phyloP scores from a whole-genome alignment of 2,329 filamentous ascomycete genomes.

The Pseudogymnoascus sp. region DNA sequence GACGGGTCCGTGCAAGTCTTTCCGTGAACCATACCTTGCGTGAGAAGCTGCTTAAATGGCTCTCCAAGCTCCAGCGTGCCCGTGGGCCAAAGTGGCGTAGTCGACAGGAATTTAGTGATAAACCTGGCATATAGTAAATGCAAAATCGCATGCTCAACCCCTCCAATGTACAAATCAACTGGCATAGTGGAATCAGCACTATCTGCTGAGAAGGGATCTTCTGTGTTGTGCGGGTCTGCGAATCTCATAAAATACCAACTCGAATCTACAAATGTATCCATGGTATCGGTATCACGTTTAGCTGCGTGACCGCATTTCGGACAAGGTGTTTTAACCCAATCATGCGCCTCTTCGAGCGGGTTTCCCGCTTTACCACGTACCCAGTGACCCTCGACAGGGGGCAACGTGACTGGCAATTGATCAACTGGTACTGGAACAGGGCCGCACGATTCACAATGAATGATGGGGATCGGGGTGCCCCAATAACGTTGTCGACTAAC shows the following conservation, averaged over 20 bases:
- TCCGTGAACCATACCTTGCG: slow-evolving; percentile 90
- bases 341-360: slow-evolving; percentile 60
- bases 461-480: slow-evolving; percentile 82
- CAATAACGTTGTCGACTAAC: slow-evolving; percentile 90
- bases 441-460: slow-evolving; percentile 72
- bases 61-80: slow-evolving; percentile 44
- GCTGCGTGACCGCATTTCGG: slow-evolving; percentile 64
- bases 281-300: slow-evolving; percentile 81
- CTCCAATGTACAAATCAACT: slow-evolving; percentile 82
- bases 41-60: slow-evolving; percentile 74
- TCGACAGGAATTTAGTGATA: slow-evolving; percentile 76
- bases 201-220: slow-evolving; percentile 52
- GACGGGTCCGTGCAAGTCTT: slow-evolving; percentile 69
- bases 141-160: slow-evolving; percentile 83
- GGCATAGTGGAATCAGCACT: slow-evolving; percentile 52
- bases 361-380: slow-evolving; percentile 64
- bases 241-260: slow-evolving; percentile 91
- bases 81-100: slow-evolving; percentile 40
- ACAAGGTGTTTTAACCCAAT: slow-evolving; percentile 69
- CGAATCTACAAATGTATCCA: slow-evolving; percentile 94
- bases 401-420: slow-evolving; percentile 69
- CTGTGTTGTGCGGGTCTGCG: slow-evolving; percentile 57
- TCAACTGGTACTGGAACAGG: slow-evolving; percentile 68
- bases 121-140: slow-evolving; percentile 86
- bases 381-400: slow-evolving; percentile 60